Conservation (phyloP, 176 grass and related monocot genomes). For the Carex myosuroides region DNA sequence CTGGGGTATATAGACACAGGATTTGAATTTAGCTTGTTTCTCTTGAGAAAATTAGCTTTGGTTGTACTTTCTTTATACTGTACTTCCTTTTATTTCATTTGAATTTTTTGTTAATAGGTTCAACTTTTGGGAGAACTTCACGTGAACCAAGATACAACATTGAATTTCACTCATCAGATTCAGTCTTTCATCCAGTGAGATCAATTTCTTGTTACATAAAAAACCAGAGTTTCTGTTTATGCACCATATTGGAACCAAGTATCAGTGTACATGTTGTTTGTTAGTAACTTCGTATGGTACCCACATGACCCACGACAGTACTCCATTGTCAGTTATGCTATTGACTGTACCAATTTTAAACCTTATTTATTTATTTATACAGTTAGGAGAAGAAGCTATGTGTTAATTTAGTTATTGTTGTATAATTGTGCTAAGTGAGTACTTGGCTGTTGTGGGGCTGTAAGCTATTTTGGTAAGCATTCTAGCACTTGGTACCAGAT, state of each 20-base stretch:
- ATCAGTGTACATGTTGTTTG: not conserved
- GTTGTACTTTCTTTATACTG: not conserved
- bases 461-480: not conserved
- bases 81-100: not conserved
- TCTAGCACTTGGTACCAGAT: not conserved
- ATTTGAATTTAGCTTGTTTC: not conserved
- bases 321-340: not conserved
- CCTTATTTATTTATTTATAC: not conserved
- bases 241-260: not conserved
- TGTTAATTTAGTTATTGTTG: not conserved
- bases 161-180: conserved; percentile 30
- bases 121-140: conserved; percentile 42
- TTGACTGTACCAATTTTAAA: not conserved
- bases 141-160: conserved; percentile 49
- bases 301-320: not conserved
- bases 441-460: not conserved
- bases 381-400: not conserved
- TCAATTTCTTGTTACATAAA: not conserved
- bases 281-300: not conserved
- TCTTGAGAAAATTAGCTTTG: not conserved
- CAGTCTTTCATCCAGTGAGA: conserved; percentile 39
- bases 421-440: not conserved
- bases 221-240: not conserved
- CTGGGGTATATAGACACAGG: too few relatives aligned
- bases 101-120: conserved; percentile 19